Evolutionary conservation across 1,284 basidiomycete species (phyloP).

Genomic region (Boletellus deceptivus): DNA sequence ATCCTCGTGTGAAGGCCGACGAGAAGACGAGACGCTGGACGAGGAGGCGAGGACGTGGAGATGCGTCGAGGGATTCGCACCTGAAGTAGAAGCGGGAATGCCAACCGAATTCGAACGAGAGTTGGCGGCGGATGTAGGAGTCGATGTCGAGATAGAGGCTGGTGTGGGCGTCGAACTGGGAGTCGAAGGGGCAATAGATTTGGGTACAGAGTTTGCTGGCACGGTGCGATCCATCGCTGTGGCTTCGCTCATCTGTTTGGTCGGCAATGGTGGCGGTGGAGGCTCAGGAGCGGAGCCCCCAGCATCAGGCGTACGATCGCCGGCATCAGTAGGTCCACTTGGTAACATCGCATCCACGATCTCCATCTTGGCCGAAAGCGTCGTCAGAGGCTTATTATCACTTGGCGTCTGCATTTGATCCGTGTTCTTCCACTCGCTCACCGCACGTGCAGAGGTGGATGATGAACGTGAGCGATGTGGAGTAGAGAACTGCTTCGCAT

Average conservation of each 20-base stretch:
- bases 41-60: constrained; percentile 1
- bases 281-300: constrained; percentile 34
- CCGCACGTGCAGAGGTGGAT: constrained; percentile 1
- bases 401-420: constrained; percentile 11
- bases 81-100: constrained; percentile 5
- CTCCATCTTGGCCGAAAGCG: constrained; percentile 35
- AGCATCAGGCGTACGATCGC: constrained; percentile 24
- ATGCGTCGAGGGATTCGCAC: neutral
- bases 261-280: constrained; percentile 34
- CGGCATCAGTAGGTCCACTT: constrained; percentile 16
- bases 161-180: constrained; percentile 11
- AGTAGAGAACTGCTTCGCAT: neutral
- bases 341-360: constrained; percentile 26
- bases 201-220: neutral
- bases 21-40: constrained; percentile 17
- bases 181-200: neutral
- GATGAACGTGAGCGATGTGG: constrained; percentile 1
- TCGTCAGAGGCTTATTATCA: constrained; percentile 7
- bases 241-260: constrained; percentile 19
- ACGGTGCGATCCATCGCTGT: constrained; percentile 6
- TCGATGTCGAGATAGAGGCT: constrained; percentile 23
- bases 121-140: constrained; percentile 20
- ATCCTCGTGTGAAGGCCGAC: constrained; percentile 46
- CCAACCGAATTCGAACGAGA: constrained; percentile 34
- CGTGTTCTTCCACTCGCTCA: constrained; percentile 1